Conservation (phyloP, 139 green algal genomes). For the Marvania coccoides region DNA sequence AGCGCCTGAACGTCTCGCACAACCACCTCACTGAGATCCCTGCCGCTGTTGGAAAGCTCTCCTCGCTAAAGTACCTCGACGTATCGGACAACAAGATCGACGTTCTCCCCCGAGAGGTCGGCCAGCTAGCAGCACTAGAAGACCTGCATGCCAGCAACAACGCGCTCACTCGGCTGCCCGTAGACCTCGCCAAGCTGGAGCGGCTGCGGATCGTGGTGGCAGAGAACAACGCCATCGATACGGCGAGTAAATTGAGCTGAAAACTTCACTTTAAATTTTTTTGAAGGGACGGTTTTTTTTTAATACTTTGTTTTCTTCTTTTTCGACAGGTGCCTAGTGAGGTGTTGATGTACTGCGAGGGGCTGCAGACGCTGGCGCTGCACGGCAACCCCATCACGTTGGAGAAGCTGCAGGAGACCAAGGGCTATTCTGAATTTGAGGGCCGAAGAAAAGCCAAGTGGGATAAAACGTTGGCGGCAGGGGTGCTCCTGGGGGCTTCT, state of each 20-base stretch:
- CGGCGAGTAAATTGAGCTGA: too few species aligned
- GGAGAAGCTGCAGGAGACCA: constrained; percentile 26
- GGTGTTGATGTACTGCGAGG: constrained; percentile 49
- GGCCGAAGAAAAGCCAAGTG: constrained; percentile 45
- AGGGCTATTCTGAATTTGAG: constrained; percentile 51
- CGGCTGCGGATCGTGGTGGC: constrained; percentile 41
- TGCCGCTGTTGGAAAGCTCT: constrained; percentile 16
- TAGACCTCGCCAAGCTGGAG: constrained; percentile 31
- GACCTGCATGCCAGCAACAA: constrained; percentile 40
- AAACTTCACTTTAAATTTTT: too few species aligned
- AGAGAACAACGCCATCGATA: constrained; percentile 51
- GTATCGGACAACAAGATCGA: constrained; percentile 17
- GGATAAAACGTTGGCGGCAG: constrained; percentile 45
- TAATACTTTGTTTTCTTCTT: too few species aligned
- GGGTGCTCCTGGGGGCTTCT: constrained; percentile 41
- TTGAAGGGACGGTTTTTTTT: too few species aligned
- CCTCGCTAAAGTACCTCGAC: constrained; percentile 28
- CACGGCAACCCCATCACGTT: constrained; percentile 62
- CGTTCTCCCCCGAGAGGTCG: constrained; percentile 12
- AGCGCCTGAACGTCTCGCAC: constrained; percentile 29
- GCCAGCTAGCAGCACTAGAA: constrained; percentile 29
- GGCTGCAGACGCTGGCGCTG: constrained; percentile 61
- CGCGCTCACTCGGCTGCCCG: constrained; percentile 11
- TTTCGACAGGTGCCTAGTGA: constrained; percentile 53
- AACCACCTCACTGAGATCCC: constrained; percentile 44